Percentiles rank a stretch among this genome's conserved stretches.
phyloP scores from a whole-genome alignment of 805 yeast genomes.

The Candida andamanensis region DNA sequence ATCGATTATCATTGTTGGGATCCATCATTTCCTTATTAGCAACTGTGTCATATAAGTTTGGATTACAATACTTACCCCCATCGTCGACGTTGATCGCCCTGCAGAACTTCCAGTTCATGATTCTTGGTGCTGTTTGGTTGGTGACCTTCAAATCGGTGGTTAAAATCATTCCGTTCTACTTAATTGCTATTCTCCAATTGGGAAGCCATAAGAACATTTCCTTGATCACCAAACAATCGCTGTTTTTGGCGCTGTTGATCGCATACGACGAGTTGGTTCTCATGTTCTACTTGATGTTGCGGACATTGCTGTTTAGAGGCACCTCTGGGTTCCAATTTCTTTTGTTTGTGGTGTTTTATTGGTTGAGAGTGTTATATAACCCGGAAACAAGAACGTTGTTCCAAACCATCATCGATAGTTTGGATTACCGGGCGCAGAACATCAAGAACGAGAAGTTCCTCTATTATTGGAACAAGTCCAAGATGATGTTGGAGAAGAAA shows the following conservation, averaged over 20 bases:
- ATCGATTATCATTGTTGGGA: slow-evolving; percentile 55
- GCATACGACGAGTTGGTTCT: slow-evolving; percentile 59
- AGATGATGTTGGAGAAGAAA: slow-evolving; percentile 25
- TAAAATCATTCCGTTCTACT: slow-evolving; percentile 56
- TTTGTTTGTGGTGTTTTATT: slow-evolving; percentile 53
- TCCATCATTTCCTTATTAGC: slow-evolving; percentile 47
- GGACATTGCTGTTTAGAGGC: slow-evolving; percentile 60
- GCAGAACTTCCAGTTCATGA: slow-evolving; percentile 67
- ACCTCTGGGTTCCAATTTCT: slow-evolving; percentile 66
- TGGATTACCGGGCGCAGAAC: slow-evolving; percentile 39
- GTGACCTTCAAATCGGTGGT: slow-evolving; percentile 60
- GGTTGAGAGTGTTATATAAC: slow-evolving; percentile 64
- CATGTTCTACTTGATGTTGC: slow-evolving; percentile 47
- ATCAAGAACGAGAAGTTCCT: slow-evolving; percentile 42
- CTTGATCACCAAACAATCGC: slow-evolving; percentile 34
- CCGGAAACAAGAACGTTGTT: slow-evolving; percentile 43
- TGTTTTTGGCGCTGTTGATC: slow-evolving; percentile 40
- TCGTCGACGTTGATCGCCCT: slow-evolving; percentile 62
- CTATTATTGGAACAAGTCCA: slow-evolving; percentile 31
- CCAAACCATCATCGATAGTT: slow-evolving; percentile 33
- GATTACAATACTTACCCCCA: slow-evolving; percentile 52
- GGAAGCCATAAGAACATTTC: slow-evolving; percentile 35
- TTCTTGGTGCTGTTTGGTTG: slow-evolving; percentile 55
- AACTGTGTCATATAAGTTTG: slow-evolving; percentile 56
- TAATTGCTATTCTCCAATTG: slow-evolving; percentile 57